Evolutionary conservation across 148 eudicot genomes (phyloP).

Genomic region (Silene conica): DNA sequence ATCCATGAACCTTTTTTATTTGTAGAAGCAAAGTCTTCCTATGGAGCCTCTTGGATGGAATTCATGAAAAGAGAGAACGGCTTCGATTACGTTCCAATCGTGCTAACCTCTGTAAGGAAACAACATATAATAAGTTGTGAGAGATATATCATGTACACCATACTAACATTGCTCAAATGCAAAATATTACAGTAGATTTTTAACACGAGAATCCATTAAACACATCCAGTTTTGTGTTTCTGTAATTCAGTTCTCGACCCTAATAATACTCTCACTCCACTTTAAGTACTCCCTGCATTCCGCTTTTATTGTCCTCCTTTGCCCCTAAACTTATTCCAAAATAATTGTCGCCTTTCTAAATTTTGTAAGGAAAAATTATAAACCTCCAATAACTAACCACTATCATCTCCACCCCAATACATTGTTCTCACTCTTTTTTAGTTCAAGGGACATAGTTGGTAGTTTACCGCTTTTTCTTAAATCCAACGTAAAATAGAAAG

Average conservation of each 20-base stretch:
- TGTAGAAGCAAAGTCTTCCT: constrained; percentile 8
- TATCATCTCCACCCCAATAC: too few relatives aligned
- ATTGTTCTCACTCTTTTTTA: too few relatives aligned
- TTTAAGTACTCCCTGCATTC: too few relatives aligned
- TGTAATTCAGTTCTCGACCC: neutral
- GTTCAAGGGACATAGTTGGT: too few relatives aligned
- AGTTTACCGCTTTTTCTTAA: too few relatives aligned
- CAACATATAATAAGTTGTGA: neutral
- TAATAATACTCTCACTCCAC: neutral
- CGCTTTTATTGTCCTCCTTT: too few relatives aligned
- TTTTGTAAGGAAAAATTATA: too few relatives aligned
- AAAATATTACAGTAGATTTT: neutral
- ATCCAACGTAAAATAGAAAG: too few relatives aligned
- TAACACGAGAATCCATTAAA: constrained; percentile 8
- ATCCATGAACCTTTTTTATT: neutral
- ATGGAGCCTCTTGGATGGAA: constrained; percentile 10
- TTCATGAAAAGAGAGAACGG: constrained; percentile 66
- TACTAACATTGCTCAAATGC: neutral
- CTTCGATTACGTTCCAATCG: constrained; percentile 66
- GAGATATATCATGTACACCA: neutral
- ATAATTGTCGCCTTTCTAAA: too few relatives aligned
- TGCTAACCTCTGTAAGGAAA: constrained; percentile 65
- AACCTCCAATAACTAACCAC: too few relatives aligned
- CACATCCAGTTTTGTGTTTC: neutral
- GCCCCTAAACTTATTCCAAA: too few relatives aligned